Percentiles rank a stretch among this genome's conserved stretches.
Evolutionary conservation across 306 rosid species (phyloP).

Genomic region (Fragaria ananassa): DNA sequence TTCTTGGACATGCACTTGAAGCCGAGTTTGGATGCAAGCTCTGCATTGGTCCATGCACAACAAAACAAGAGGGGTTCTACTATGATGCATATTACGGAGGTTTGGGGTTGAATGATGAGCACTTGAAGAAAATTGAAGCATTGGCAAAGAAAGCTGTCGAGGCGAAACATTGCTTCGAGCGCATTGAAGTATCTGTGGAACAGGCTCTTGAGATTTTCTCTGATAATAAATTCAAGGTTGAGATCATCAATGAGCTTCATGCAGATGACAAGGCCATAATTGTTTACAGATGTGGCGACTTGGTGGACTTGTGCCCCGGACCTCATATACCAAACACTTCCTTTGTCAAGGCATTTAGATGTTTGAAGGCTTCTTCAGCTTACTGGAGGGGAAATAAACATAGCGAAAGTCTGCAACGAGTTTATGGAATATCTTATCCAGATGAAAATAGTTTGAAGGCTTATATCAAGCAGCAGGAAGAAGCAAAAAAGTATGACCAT

Average conservation of each 20-base stretch:
- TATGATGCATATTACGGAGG: no score
- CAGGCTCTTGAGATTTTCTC: conserved; percentile 80
- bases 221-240: conserved; percentile 75
- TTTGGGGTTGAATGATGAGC: no score
- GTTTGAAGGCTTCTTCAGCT: conserved; percentile 19
- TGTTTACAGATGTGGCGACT: conserved; percentile 88
- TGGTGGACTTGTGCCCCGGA: conserved; percentile 91
- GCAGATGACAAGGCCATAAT: conserved; percentile 85
- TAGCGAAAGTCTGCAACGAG: conserved; percentile 90
- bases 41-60: conserved; percentile 97
- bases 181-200: conserved; percentile 79
- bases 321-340: conserved; percentile 98
- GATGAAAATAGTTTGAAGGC: conserved; percentile 69
- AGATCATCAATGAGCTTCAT: conserved; percentile 86
- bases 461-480: conserved; percentile 57
- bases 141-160: no score
- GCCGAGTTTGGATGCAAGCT: conserved; percentile 81
- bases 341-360: conserved; percentile 84
- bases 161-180: conserved; percentile 81
- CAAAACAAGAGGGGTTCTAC: conserved; percentile 6
- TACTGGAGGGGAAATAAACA: conserved; percentile 91
- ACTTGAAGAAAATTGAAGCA: no score
- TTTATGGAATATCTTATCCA: conserved; percentile 91
- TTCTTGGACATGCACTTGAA: conserved; percentile 80
- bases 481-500: conserved; percentile 88